These are phyloP conservation scores for Pseudozyma tsukubaensis DNA, from an alignment of 1,284 basidiomycete genomes.

Conservation along the genomic window DNA sequence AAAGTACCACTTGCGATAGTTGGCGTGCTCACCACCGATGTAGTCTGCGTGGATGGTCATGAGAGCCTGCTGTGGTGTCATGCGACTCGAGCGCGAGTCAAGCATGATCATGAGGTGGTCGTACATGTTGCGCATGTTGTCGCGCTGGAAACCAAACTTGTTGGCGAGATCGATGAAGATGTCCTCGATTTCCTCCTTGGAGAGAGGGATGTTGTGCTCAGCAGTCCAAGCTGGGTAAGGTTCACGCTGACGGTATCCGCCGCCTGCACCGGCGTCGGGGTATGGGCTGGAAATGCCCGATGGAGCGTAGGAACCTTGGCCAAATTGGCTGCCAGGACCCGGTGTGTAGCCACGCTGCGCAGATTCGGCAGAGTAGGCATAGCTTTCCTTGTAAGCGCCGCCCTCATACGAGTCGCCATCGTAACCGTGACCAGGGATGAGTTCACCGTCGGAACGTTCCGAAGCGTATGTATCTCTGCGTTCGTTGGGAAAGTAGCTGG, in stretches of 20 bases:
- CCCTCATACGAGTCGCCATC: conserved; percentile 63
- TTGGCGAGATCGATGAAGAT: conserved; percentile 97
- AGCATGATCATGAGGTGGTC: conserved; percentile 98
- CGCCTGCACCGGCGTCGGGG: conserved; percentile 48
- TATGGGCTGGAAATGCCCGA: conserved; percentile 62
- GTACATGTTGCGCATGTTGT: conserved; percentile 78
- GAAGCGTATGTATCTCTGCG: conserved; percentile 61
- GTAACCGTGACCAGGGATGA: conserved; percentile 60
- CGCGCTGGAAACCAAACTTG: conserved; percentile 98
- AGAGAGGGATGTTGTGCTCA: conserved; percentile 91
- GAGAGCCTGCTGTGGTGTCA: conserved; percentile 91
- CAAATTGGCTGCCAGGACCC: conserved; percentile 55
- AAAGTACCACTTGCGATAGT: conserved; percentile 85
- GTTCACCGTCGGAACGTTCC: conserved; percentile 61
- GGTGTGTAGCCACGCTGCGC: conserved; percentile 48
- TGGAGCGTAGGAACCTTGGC: conserved; percentile 54
- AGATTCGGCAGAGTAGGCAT: conserved; percentile 55
- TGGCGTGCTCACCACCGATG: conserved; percentile 82
- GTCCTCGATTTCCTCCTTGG: conserved; percentile 99
- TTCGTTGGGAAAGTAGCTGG: conserved; percentile 57
- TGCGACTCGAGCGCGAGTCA: conserved; percentile 77
- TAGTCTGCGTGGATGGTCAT: conserved; percentile 97
- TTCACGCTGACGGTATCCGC: conserved; percentile 72
- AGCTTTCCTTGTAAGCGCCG: conserved; percentile 53
- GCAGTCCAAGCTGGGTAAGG: conserved; percentile 92